These are phyloP conservation scores for Nemania sp. DNA, from an alignment of 2,329 filamentous ascomycete genomes.

Conservation along the genomic window DNA sequence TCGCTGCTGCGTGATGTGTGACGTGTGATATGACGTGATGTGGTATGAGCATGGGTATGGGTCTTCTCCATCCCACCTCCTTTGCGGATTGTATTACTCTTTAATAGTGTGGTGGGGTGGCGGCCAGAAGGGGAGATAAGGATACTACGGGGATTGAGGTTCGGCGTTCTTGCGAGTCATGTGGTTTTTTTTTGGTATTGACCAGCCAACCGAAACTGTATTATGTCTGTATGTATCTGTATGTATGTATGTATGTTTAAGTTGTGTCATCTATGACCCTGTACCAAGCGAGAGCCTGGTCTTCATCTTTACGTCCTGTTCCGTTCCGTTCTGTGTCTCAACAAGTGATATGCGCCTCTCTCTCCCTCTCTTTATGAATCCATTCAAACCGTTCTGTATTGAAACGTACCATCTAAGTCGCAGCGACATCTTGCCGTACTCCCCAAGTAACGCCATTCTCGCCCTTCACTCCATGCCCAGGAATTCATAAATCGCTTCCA, in stretches of 20 bases:
- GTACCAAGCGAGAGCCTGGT: background rate
- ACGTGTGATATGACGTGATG: too few species aligned
- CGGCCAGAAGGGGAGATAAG: background rate
- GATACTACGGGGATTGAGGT: slow-evolving; percentile 10
- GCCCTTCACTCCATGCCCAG: slow-evolving; percentile 45
- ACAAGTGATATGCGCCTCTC: too few species aligned
- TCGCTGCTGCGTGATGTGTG: too few species aligned
- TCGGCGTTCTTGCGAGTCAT: slow-evolving; percentile 11
- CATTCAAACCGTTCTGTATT: background rate
- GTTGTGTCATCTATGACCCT: slow-evolving; percentile 18
- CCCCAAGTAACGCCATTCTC: background rate
- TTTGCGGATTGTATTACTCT: background rate
- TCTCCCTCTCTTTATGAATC: too few species aligned
- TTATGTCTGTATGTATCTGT: slow-evolving; percentile 21
- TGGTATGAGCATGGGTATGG: background rate
- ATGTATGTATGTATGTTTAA: slow-evolving; percentile 25
- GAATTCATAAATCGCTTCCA: slow-evolving; percentile 53
- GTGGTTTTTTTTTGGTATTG: slow-evolving; percentile 11
- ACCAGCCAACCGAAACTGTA: slow-evolving; percentile 20
- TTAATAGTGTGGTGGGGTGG: background rate
- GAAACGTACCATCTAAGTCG: background rate
- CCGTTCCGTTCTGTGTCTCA: background rate
- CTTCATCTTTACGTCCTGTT: background rate
- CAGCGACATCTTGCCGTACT: too few species aligned
- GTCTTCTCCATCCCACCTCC: background rate